Base-by-base conservation (phyloP, 140 eudicot species). In the Anethum foeniculum region DNA sequence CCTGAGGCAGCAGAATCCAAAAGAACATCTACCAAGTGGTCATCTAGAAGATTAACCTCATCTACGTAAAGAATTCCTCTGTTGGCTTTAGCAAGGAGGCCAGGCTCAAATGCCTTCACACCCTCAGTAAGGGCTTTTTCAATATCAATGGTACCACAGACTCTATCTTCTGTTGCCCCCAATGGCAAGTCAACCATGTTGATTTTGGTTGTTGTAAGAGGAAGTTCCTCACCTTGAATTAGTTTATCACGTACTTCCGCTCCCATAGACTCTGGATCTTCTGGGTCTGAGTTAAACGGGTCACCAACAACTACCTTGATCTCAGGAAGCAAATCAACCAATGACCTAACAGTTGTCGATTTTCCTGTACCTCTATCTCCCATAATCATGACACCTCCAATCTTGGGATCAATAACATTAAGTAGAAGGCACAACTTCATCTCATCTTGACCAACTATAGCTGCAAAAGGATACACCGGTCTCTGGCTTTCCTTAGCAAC, bases 371-470 rank as follows among this genome's bases (percentile, higher is more conserved):
- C 98, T 76, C 98, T 85, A 52, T 94, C 98, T 11, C 97, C 98
- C 98, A 94, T 94, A 79, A 94, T 94, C 97, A 94, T 94, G 25
- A 94, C 98, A 12, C 98, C 97, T 65, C 98, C 98, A 23, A 94
- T 94, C 85, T 94, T 94, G 60, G 98, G 98, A 76, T 94, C 98
- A 81, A 94, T 92, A 76, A 94, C 98, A 72, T 94, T 94, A 32
- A 94, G 80, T 32, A 92, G 48, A 84, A 92, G 97, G 87, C 97
- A 94, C 0, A 94, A 86, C 77, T 94, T 94, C 98, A 94, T 94
- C 88, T 94, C 98, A 56, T 92, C 97, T 86, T 94, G 98, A 34
- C 98, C 98, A 11, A 94, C 98, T 86, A 94, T 94, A 77, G 98
- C 98, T 79, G 98, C 92, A 90, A 91, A 94, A 15, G 97, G 98